phyloP scores from a whole-genome alignment of 805 yeast genomes.

The Metschnikowia picachoensis region DNA sequence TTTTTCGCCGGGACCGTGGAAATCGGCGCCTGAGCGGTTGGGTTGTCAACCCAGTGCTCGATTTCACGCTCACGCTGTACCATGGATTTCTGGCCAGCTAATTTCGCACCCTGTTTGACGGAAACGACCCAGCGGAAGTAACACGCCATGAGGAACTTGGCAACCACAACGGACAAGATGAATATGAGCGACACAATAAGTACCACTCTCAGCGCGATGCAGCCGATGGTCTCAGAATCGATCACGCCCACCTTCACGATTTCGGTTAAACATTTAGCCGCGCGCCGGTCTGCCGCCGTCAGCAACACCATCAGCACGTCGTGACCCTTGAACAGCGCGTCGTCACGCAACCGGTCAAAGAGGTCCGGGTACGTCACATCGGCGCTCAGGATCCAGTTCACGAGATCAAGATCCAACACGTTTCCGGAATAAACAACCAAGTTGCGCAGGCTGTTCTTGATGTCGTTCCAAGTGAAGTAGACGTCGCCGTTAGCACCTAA shows the following conservation, averaged over 20 bases:
- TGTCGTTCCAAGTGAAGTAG: constrained; percentile 87
- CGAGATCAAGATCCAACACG: constrained; percentile 75
- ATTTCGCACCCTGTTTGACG: constrained; percentile 69
- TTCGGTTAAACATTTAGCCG: constrained; percentile 81
- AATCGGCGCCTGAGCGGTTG: constrained; percentile 25
- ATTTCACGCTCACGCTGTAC: constrained; percentile 60
- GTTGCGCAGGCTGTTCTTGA: constrained; percentile 62
- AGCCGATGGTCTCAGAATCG: constrained; percentile 88
- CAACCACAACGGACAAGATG: constrained; percentile 73
- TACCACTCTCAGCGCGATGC: constrained; percentile 86
- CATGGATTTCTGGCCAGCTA: constrained; percentile 56
- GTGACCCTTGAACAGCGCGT: constrained; percentile 59
- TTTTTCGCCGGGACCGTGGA: constrained; percentile 47
- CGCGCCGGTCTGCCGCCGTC: constrained; percentile 59
- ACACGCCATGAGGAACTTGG: constrained; percentile 80
- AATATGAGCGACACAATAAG: constrained; percentile 77
- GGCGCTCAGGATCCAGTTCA: constrained; percentile 69
- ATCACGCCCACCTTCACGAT: constrained; percentile 84
- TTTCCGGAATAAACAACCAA: constrained; percentile 86
- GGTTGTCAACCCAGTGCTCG: constrained; percentile 82
- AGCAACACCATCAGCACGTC: constrained; percentile 76
- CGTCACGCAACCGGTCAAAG: constrained; percentile 60
- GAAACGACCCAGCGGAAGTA: constrained; percentile 81
- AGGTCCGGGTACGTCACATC: constrained; percentile 70
- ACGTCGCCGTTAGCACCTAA: constrained; percentile 67